Conservation (phyloP, 306 rosid species). For the Citrullus colocynthis region DNA sequence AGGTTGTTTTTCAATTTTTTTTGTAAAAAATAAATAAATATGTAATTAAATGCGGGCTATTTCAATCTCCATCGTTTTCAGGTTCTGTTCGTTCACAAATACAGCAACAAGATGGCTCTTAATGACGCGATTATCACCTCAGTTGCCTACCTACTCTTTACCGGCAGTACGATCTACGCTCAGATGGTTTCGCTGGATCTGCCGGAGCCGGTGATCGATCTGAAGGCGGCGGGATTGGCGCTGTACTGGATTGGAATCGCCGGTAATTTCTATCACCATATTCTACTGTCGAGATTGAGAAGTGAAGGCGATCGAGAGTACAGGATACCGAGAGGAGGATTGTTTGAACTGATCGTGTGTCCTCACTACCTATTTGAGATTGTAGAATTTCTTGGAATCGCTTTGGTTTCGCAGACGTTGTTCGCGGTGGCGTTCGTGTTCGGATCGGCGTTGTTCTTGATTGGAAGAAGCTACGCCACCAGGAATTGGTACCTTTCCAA, state of each 20-base stretch:
- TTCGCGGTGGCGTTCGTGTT: constrained; percentile 21
- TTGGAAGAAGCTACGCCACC: constrained; percentile 57
- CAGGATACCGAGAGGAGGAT: constrained; percentile 63
- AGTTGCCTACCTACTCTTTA: constrained; percentile 26
- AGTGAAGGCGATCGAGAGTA: constrained; percentile 38
- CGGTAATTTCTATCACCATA: constrained; percentile 79
- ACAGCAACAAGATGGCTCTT: constrained; percentile 41
- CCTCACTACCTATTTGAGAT: constrained; percentile 78
- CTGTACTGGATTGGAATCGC: constrained; percentile 34
- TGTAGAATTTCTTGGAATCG: constrained; percentile 33
- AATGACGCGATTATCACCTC: constrained; percentile 24
- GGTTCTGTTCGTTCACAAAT: constrained; percentile 61
- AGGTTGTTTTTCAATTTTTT: too few species aligned
- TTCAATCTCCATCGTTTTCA: background rate
- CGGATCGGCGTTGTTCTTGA: constrained; percentile 43
- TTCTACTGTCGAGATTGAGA: constrained; percentile 41
- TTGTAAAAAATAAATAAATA: too few species aligned
- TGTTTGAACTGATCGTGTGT: constrained; percentile 45
- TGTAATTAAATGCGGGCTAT: too few species aligned
- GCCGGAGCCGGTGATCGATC: constrained; percentile 34
- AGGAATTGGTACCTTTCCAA: constrained; percentile 62
- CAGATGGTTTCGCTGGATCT: constrained; percentile 33
- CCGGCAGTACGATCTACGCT: constrained; percentile 30
- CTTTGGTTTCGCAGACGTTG: constrained; percentile 44
- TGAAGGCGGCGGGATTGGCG: constrained; percentile 28